phyloP scores from a whole-genome alignment of 2,329 filamentous ascomycete species.

The Aspergillus fructus region DNA sequence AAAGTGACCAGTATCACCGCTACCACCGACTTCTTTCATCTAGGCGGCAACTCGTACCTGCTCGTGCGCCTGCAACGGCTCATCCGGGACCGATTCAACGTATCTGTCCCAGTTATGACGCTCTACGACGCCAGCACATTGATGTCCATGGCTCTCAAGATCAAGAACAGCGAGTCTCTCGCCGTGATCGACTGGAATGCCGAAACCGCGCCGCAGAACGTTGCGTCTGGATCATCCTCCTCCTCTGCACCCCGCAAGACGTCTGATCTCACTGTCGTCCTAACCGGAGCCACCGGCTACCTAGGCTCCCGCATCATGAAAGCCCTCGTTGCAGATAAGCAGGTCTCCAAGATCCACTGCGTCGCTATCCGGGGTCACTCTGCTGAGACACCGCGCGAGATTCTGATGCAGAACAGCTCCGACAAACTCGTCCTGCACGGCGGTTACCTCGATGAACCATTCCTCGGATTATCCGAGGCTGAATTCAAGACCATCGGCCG shows the following conservation, averaged over 20 bases:
- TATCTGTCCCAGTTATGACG: not conserved
- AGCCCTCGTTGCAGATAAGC: not conserved
- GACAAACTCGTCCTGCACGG: not conserved
- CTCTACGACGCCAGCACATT: conserved; percentile 1
- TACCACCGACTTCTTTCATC: conserved; percentile 8
- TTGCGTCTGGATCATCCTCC: not conserved
- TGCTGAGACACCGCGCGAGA: not conserved
- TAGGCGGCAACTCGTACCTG: conserved; percentile 13
- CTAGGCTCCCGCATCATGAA: conserved; percentile 6
- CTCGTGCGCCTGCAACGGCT: conserved; percentile 1
- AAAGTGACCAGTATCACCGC: not conserved
- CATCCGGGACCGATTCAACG: not conserved
- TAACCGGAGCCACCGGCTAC: conserved; percentile 14
- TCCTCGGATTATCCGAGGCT: not conserved
- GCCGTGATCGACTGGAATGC: not conserved
- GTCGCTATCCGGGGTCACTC: conserved; percentile 1
- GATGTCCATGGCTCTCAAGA: not conserved
- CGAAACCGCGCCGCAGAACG: not conserved
- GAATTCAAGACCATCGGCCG: not conserved
- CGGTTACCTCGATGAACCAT: not conserved
- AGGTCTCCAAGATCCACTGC: conserved; percentile 8
- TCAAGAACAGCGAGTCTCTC: not conserved
- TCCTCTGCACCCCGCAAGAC: not conserved
- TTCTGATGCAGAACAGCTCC: not conserved
- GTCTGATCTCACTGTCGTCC: conserved; percentile 1